A percentile compares a stretch with the other conserved stretches of the same genome.
These are phyloP conservation scores for Puccinia brachypodii DNA, from an alignment of 1,284 basidiomycete species.

Conservation along the genomic window DNA sequence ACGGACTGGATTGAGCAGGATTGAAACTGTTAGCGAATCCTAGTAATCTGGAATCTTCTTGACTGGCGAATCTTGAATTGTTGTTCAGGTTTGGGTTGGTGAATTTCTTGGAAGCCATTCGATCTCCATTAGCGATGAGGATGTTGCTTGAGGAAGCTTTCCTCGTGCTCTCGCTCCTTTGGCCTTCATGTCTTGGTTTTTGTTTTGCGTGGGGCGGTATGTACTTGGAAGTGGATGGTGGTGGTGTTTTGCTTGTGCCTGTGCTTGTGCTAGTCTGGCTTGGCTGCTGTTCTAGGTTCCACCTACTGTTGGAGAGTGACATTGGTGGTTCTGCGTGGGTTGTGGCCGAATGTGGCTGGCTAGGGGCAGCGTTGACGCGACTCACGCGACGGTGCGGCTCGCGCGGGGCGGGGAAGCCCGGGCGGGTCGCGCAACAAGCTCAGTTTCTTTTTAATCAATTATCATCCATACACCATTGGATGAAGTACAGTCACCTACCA, in stretches of 20 bases:
- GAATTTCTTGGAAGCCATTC: constrained; percentile 28
- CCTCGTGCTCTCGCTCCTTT: neutral
- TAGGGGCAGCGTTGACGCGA: too few relatives aligned
- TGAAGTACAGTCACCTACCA: too few relatives aligned
- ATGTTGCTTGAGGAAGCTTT: neutral
- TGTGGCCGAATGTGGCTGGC: neutral
- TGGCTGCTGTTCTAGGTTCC: constrained; percentile 4
- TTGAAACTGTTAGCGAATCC: constrained; percentile 23
- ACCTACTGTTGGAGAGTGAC: constrained; percentile 10
- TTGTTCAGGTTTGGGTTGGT: neutral
- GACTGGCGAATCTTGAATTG: neutral
- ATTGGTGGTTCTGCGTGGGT: neutral
- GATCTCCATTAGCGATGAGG: constrained; percentile 7
- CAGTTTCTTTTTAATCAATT: too few relatives aligned
- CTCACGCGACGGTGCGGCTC: too few relatives aligned
- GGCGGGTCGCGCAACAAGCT: too few relatives aligned
- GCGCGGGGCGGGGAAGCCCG: too few relatives aligned
- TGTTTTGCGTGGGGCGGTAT: constrained; percentile 5
- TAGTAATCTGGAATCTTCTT: constrained; percentile 1
- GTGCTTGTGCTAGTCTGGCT: neutral
- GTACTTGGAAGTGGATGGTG: constrained; percentile 10
- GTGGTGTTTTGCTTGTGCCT: neutral
- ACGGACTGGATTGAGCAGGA: neutral
- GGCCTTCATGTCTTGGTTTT: neutral
- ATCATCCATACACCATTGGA: too few relatives aligned